phyloP scores from a whole-genome alignment of 1,139 yeast species.

The Saccharomyces hybrid region DNA sequence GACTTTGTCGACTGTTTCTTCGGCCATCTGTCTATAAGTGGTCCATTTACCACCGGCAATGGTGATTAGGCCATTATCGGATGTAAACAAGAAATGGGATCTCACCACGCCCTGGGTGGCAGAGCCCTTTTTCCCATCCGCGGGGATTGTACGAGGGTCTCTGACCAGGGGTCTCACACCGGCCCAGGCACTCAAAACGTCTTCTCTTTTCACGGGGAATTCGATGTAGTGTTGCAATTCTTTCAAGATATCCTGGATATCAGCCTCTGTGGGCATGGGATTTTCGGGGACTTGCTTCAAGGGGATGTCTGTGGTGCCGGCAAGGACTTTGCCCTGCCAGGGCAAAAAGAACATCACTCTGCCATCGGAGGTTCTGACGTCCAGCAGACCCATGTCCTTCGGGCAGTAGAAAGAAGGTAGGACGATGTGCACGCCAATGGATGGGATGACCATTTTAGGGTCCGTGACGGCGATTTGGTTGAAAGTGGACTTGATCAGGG shows the following conservation, averaged over 20 bases:
- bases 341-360: conserved; percentile 96
- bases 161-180: conserved; percentile 93
- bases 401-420: conserved; percentile 74
- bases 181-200: conserved; percentile 87
- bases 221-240: conserved; percentile 87
- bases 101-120: conserved; percentile 82
- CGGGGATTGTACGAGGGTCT: conserved; percentile 58
- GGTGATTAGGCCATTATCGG: conserved; percentile 72
- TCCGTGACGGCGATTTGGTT: conserved; percentile 26
- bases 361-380: conserved; percentile 90
- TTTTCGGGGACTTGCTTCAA: conserved; percentile 67
- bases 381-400: conserved; percentile 77
- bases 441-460: conserved; percentile 79
- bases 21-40: conserved; percentile 96
- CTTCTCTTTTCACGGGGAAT: conserved; percentile 83
- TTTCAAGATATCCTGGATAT: conserved; percentile 77
- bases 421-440: conserved; percentile 88
- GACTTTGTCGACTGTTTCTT: conserved; percentile 80
- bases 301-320: conserved; percentile 93
- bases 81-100: conserved; percentile 71
- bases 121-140: conserved; percentile 38
- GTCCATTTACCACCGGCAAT: conserved; percentile 99
- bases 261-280: conserved; percentile 85
- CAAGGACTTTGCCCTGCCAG: conserved; percentile 95
- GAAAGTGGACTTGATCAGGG: conserved; percentile 13